Evolutionary conservation across 2,329 filamentous ascomycete genomes (phyloP), one percentile per base, ranked within the genome.

Genomic region (Colletotrichum simmondsii): DNA sequence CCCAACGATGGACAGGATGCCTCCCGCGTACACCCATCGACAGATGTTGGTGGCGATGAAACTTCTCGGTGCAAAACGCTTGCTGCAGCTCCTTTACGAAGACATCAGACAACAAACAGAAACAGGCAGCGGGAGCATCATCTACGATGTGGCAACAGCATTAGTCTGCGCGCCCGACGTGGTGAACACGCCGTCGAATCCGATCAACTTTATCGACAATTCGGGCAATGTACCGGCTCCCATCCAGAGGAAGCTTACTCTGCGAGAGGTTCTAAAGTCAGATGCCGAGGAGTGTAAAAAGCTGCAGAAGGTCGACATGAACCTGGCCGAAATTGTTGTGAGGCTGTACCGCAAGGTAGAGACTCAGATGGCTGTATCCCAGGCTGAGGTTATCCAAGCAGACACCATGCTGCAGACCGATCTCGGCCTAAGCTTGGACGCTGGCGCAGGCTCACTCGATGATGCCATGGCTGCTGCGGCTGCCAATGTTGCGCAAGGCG

Each of bases 11-110:
- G 90, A 88, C 70, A 83, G 84, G 37, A 89, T 89, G 83, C 89
- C 90, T 1, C 87, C 93, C 0, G 87, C 88, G 12, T 96, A 95
- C 79, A 94, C 92, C 0, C 93, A 95, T 78, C 90, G 92, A 5
- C 92, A 93, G 75, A 83, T 95, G 3, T 87, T 94, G 10, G 86
- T 88, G 0, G 90, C 88, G 0, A 81, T 90, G 46, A 88, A 89
- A 68, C 84, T 93, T 37, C 82, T 93, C 1, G 93, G 93, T 0
- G 88, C 92, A 0, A 88, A 86, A 71, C 85, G 87, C 5, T 83
- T 94, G 0, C 81, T 96, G 0, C 81, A 86, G 2, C 82, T 90
- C 6, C 88, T 96, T 26, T 78, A 94, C 12, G 91, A 94, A 8
- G 93, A 95, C 76, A 82, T 94, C 7, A 90, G 89, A 76, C 82